Percentiles rank a stretch among this genome's conserved stretches.
Conservation (phyloP, 345 rosid genomes). For the Salix arbutifolia region DNA sequence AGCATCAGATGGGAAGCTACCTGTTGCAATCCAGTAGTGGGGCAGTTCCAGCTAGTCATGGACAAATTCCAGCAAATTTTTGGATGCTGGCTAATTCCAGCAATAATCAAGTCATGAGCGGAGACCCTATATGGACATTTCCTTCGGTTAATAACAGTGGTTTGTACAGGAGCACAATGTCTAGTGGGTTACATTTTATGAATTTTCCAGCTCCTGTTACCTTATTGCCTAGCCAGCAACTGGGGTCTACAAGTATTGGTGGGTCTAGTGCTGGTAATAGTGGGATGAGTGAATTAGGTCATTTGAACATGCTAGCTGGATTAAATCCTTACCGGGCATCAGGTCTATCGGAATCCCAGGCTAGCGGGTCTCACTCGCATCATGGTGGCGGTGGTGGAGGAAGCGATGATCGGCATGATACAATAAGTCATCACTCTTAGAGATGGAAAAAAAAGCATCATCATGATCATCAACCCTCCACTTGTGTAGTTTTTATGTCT, state of each 20-base stretch:
- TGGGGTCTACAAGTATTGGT: constrained; percentile 41
- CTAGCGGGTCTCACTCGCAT: constrained; percentile 71
- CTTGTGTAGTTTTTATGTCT: constrained; percentile 53
- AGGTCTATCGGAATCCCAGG: constrained; percentile 57
- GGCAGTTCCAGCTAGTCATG: constrained; percentile 49
- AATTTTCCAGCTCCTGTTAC: constrained; percentile 87
- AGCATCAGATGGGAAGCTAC: constrained; percentile 63
- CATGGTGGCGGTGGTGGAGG: constrained; percentile 37
- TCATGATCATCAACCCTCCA: constrained; percentile 11
- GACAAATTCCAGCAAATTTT: constrained; percentile 76
- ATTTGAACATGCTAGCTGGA: constrained; percentile 68
- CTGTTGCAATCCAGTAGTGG: constrained; percentile 64
- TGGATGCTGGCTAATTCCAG: constrained; percentile 82
- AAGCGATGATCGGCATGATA: constrained; percentile 58
- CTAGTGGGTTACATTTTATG: constrained; percentile 93
- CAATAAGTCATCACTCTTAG: constrained; percentile 47
- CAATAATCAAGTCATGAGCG: constrained; percentile 55
- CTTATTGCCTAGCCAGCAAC: constrained; percentile 66
- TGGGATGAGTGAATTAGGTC: constrained; percentile 43
- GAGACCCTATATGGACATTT: constrained; percentile 89
- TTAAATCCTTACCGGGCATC: constrained; percentile 51
- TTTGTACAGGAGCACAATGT: constrained; percentile 64
- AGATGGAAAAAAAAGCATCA: constrained; percentile 1
- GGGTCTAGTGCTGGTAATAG: constrained; percentile 19
- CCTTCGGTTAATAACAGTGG: constrained; percentile 60